phyloP scores from a whole-genome alignment of 495 filamentous ascomycete species.

The Copromyces sp. region DNA sequence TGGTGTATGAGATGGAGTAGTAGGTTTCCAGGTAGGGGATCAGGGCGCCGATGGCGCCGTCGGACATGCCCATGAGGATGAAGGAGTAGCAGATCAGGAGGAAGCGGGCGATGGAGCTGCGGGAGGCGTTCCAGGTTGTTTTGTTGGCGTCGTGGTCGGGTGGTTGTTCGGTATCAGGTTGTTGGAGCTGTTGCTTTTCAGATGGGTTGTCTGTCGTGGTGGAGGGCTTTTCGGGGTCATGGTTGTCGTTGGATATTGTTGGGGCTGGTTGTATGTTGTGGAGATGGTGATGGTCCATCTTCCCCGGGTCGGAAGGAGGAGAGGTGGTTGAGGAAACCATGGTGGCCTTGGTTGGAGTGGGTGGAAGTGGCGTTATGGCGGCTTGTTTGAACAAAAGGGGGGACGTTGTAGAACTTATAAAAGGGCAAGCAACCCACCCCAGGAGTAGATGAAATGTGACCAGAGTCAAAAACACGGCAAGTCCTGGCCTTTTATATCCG shows the following conservation, averaged over 20 bases:
- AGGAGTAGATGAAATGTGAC: background rate
- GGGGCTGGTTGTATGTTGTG: background rate
- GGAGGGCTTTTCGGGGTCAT: background rate
- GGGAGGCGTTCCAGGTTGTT: conserved; percentile 55
- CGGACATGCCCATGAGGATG: conserved; percentile 70
- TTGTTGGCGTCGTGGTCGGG: background rate
- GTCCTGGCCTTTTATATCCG: background rate
- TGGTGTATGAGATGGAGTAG: conserved; percentile 64
- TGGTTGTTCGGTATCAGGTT: background rate
- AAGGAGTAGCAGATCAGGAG: conserved; percentile 63
- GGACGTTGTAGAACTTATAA: background rate
- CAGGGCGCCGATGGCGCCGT: conserved; percentile 60
- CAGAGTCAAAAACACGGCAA: background rate
- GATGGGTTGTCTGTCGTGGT: background rate
- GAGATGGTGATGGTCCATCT: background rate
- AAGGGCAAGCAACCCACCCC: too few relatives aligned
- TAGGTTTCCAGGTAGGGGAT: conserved; percentile 44
- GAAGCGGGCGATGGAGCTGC: conserved; percentile 54
- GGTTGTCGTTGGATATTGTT: background rate
- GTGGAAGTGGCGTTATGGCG: too few relatives aligned
- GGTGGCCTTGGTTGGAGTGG: background rate
- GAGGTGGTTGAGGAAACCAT: background rate
- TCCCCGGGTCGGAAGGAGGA: background rate
- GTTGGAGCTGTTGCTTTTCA: background rate
- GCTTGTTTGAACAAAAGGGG: background rate